Conservation (phyloP, 495 filamentous ascomycete species). For the Aspergillus egyptiacus region DNA sequence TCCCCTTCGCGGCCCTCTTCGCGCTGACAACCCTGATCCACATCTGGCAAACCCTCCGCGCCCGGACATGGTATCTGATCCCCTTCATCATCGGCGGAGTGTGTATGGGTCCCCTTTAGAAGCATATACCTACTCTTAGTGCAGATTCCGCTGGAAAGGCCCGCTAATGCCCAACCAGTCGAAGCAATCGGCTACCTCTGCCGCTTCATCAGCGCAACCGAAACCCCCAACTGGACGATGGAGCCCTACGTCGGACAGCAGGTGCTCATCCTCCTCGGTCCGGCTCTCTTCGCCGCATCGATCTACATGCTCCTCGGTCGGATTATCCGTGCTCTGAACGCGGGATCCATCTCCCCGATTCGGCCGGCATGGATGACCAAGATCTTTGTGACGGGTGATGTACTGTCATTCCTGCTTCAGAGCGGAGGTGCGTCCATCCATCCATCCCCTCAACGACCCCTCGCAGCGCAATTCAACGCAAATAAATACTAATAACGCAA, state of each 20-base stretch:
- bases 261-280: constrained; percentile 26
- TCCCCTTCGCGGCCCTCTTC: constrained; percentile 50
- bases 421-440: constrained; percentile 15
- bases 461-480: not conserved
- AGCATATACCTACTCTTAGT: too few relatives aligned
- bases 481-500: not conserved
- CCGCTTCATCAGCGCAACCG: constrained; percentile 30
- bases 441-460: not conserved
- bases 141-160: too few relatives aligned
- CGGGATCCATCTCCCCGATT: constrained; percentile 25
- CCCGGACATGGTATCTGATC: not conserved
- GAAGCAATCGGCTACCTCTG: constrained; percentile 50
- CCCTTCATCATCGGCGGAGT: not conserved
- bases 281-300: constrained; percentile 43
- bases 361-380: constrained; percentile 18
- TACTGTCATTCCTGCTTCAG: constrained; percentile 24
- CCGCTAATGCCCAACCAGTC: constrained; percentile 33
- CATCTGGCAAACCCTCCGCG: not conserved
- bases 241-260: constrained; percentile 28
- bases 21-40: constrained; percentile 27
- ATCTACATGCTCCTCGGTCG: constrained; percentile 53
- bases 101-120: not conserved
- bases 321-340: constrained; percentile 38
- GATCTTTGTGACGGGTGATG: constrained; percentile 29
- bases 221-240: constrained; percentile 20